These are phyloP conservation scores for Fusarium napiforme DNA, from an alignment of 2,329 filamentous ascomycete species.

Conservation along the genomic window DNA sequence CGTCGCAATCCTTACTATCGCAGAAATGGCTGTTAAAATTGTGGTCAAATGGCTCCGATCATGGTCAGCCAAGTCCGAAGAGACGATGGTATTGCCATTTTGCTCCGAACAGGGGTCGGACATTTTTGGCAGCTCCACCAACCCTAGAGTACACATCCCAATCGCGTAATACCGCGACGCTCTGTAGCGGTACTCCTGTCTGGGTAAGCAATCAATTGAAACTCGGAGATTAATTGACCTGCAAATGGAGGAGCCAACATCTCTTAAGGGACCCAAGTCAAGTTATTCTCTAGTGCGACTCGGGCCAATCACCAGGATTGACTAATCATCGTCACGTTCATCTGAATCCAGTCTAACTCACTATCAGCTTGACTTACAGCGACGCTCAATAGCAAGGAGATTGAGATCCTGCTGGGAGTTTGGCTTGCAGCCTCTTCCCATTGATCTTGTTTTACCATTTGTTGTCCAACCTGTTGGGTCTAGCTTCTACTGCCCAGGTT, in stretches of 20 bases:
- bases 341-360: background rate
- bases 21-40: background rate
- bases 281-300: background rate
- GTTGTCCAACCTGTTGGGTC: background rate
- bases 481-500: background rate
- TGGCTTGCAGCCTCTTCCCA: background rate
- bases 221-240: background rate
- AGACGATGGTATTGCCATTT: background rate
- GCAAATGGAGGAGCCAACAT: background rate
- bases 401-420: background rate
- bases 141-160: background rate
- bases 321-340: background rate
- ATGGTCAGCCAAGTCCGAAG: background rate
- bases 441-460: background rate
- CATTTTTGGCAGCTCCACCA: background rate
- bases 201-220: background rate
- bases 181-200: background rate
- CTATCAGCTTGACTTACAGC: background rate
- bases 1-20: background rate
- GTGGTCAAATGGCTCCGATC: background rate
- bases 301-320: background rate
- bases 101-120: background rate
- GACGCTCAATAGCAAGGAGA: background rate
- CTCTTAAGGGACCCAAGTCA: background rate
- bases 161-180: background rate